Conservation (phyloP, 495 filamentous ascomycete species). For the Talaromyces adpressus region DNA sequence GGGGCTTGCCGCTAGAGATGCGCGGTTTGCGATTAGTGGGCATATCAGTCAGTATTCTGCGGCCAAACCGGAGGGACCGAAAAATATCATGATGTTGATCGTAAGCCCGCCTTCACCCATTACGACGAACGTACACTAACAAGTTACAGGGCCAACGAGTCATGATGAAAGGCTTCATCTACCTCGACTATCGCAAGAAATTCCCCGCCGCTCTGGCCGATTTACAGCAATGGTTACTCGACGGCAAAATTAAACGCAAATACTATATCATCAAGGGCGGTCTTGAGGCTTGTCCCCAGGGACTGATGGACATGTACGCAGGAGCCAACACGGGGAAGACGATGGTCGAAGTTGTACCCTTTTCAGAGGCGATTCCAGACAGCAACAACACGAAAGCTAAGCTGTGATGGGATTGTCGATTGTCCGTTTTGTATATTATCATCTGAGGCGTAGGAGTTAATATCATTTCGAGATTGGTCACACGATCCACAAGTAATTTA, state of each 20-base stretch:
- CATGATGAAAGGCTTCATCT: conserved; percentile 51
- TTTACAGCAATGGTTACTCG: conserved; percentile 39
- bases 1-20: conserved; percentile 34
- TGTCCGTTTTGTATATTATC: not conserved
- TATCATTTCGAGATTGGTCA: not conserved
- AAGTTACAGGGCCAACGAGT: conserved; percentile 35
- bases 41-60: conserved; percentile 49
- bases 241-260: conserved; percentile 51
- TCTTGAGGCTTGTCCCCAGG: conserved; percentile 41
- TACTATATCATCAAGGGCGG: conserved; percentile 48
- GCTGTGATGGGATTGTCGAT: not conserved
- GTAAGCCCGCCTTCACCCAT: conserved; percentile 23
- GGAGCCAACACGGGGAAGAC: conserved; percentile 48
- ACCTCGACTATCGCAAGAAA: conserved; percentile 43
- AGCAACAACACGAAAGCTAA: not conserved
- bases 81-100: conserved; percentile 44
- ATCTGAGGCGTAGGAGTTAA: not conserved
- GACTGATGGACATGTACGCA: conserved; percentile 40
- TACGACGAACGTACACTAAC: conserved; percentile 11
- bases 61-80: conserved; percentile 35
- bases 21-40: conserved; percentile 48
- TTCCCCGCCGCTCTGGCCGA: conserved; percentile 38
- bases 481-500: not conserved
- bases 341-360: conserved; percentile 40
- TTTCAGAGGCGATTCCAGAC: conserved; percentile 20